Evolutionary conservation across 2,329 filamentous ascomycete species (phyloP), one percentile per base, ranked within the genome.

Genomic region (Diplodia seriata): DNA sequence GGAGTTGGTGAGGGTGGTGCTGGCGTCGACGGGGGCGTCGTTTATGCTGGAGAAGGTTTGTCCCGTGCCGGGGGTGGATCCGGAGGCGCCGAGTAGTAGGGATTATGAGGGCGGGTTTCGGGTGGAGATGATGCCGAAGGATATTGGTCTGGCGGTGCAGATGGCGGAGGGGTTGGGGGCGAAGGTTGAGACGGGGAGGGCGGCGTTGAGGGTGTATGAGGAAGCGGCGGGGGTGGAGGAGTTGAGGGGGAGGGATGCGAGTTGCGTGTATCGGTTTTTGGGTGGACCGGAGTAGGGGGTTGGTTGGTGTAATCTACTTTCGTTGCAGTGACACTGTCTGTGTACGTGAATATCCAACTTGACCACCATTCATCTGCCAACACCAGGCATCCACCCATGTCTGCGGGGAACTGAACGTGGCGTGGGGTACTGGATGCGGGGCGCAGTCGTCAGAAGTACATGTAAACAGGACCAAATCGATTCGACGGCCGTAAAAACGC

Each of bases 61-160:
- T 70, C 76, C 76, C 3, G 72, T 77, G 8, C 76, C 76, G 1
- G 79, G 79, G 1, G 73, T 79, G 4, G 73, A 76, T 55, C 70
- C 70, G 1, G 79, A 78, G 68, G 78, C 78, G 14, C 78, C 79
- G 9, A 78, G 77, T 23, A 78, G 75, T 14, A 76, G 70, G 49
- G 75, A 75, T 12, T 77, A 77, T 66, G 73, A 70, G 53, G 74
- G 75, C 0, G 75, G 75, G 1, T 76, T 76, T 64, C 76, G 75
- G 68, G 76, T 75, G 57, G 74, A 76, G 69, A 77, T 77, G 75
- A 75, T 77, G 75, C 66, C 76, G 0, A 77, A 77, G 59, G 76
- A 77, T 68, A 26, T 77, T 43, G 74, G 73, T 1, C 61, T 77
- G 40, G 75, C 74, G 1, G 73, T 77, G 36, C 73, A 76, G 54